Base-by-base conservation (phyloP, 2,329 filamentous ascomycete genomes). In the Septoria linicola region DNA sequence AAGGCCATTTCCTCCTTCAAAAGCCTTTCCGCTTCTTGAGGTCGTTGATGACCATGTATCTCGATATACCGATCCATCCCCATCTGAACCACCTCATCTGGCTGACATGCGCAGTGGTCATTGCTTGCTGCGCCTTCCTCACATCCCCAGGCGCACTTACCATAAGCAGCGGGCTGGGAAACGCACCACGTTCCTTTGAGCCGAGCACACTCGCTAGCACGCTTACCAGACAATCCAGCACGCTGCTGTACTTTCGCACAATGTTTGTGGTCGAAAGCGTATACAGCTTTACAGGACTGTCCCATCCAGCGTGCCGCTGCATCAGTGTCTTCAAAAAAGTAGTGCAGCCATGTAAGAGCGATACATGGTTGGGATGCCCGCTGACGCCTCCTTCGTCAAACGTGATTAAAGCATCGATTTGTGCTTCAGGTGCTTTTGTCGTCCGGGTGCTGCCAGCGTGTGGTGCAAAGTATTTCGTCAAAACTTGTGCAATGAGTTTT, bases 11-110 rank as follows among this genome's bases (percentile, higher is more conserved):
- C 19, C 27, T 37, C 34, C 8, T 25, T 16, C 43, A 63, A 14
- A 55, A 53, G 3, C 60, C 58, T 46, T 77, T 79, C 68, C 81
- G 82, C 63, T 77, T 76, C 65, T 76, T 80, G 71, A 99, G 68
- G 68, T 97, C 91, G 71, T 99, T 99, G 25, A 97, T 80, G 51
- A 90, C 80, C 93, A 99, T 97, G 72, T 97, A 99, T 54, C 93
- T 79, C 64, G 90, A 93, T 51, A 96, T 68, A 0, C 82, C 79
- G 66, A 99, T 96, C 90, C 91, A 99, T 2, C 90, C 89, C 81
- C 90, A 97, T 6, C 93, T 82, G 68, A 97, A 99, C 93, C 93
- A 99, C 31, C 88, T 82, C 93, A 99, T 99, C 78, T 99, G 93
- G 70, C 90, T 96, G 72, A 83, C 78, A 74, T 99, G 93, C 21